These are phyloP conservation scores for Pulveroboletus ravenelii DNA, from an alignment of 768 basidiomycete species.

Conservation along the genomic window DNA sequence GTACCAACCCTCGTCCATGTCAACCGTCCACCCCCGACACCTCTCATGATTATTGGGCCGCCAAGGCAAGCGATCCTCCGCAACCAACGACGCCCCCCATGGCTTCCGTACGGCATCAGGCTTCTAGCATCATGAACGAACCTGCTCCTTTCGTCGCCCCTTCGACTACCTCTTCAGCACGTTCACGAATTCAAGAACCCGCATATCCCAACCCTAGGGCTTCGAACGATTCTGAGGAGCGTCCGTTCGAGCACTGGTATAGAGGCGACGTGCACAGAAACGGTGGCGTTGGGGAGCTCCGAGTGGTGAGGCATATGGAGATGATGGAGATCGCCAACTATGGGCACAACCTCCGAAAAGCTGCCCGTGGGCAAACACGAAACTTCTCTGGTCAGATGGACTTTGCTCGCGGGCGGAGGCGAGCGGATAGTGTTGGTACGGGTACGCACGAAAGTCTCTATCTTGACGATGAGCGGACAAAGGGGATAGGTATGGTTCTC, in stretches of 20 bases:
- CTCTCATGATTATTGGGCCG: constrained; percentile 29
- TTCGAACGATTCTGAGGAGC: constrained; percentile 75
- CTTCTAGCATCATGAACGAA: constrained; percentile 57
- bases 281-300: constrained; percentile 82
- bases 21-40: constrained; percentile 27
- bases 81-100: constrained; percentile 31
- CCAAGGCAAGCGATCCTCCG: constrained; percentile 27
- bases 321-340: constrained; percentile 89
- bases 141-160: constrained; percentile 53
- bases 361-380: constrained; percentile 23
- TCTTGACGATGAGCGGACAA: constrained; percentile 55
- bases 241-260: constrained; percentile 87
- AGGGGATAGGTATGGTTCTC: constrained; percentile 50
- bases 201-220: constrained; percentile 38
- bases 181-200: constrained; percentile 33
- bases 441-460: constrained; percentile 60
- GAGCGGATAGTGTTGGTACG: constrained; percentile 63
- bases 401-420: constrained; percentile 39
- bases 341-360: constrained; percentile 53
- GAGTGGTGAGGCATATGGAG: constrained; percentile 68
- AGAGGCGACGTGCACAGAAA: constrained; percentile 82
- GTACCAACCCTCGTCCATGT: constrained; percentile 19
- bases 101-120: constrained; percentile 34
- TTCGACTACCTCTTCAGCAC: constrained; percentile 42
- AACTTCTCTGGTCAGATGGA: constrained; percentile 21